These are phyloP conservation scores for Dimocarpus longan DNA, from an alignment of 345 rosid species.

Conservation along the genomic window DNA sequence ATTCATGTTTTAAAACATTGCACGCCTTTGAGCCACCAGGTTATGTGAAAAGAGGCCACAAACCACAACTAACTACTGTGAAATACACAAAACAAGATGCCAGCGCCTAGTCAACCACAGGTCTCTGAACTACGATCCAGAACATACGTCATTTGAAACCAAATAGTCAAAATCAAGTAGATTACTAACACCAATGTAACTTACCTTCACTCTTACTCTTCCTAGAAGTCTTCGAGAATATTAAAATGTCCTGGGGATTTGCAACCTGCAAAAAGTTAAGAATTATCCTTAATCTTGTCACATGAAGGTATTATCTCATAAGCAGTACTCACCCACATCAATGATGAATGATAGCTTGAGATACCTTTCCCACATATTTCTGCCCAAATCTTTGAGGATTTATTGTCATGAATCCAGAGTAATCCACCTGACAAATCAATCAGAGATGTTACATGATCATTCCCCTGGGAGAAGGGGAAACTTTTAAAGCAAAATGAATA, in stretches of 20 bases:
- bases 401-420: conserved; percentile 98
- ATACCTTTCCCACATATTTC: conserved; percentile 98
- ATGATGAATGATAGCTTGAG: conserved; percentile 15
- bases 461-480: not conserved
- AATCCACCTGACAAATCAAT: conserved; percentile 73
- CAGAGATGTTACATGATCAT: conserved; percentile 21
- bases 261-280: conserved; percentile 65
- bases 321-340: conserved; percentile 6
- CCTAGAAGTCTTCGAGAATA: conserved; percentile 87
- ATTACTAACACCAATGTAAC: conserved; percentile 10
- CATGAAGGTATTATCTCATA: conserved; percentile 9
- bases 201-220: conserved; percentile 63
- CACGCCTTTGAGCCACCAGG: not conserved
- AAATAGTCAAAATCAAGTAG: conserved; percentile 9
- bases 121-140: not conserved
- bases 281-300: conserved; percentile 12
- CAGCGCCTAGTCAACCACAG: not conserved
- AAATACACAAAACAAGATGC: not conserved
- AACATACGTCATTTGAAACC: conserved; percentile 4
- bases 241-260: conserved; percentile 97
- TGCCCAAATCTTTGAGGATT: conserved; percentile 99
- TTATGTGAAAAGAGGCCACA: not conserved
- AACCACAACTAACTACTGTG: not conserved
- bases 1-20: not conserved
- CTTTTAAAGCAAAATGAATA: not conserved